Evolutionary conservation across 257 asterid species (phyloP), one percentile per base, ranked within the genome.

Genomic region (Fraxinus pennsylvanica): DNA sequence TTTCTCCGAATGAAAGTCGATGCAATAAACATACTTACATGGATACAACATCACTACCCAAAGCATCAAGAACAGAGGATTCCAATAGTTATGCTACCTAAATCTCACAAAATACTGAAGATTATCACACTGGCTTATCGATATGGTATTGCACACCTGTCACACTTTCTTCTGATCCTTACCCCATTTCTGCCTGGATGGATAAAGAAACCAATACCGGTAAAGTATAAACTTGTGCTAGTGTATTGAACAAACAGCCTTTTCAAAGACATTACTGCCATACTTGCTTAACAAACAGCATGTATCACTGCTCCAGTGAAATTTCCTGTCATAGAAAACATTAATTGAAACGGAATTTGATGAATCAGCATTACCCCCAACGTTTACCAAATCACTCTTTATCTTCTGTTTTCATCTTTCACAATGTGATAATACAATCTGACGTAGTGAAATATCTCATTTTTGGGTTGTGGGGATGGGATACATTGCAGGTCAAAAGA

Each of bases 171-270:
- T 63, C 67, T 39, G 21, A 17, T 19, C 76, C 33, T 8, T 9
- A n/a, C 29, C 69, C 61, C 39, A 61, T 39, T 52, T 65, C 32
- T 3, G 43, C 78, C 71, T 74, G 45, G 54, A 76, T 22, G 29
- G 21, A 74, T n/a, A 73, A 6, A 52, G 32, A 76, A 39, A 14
- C 22, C 30, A 27, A 36, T 32, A 21, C 12, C n/a, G 12, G 21
- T 54, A 15, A 71, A 12, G 52, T 27, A 27, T 61, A 71, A 36
- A 27, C 39, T 54, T 59, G 72, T 71, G 9, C 27, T 41, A 45
- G 35, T 57, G 66, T n/a, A n/a, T 57, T 57, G 73, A 38, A 7
- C 8, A 61, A 41, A 57, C 21, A 10, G 32, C 36, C 25, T 57
- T 71, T 25, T 12, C 69, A 21, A 54, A 21, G 70, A 52, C 39